Conservation (phyloP, 371 early-diverging fungal species). For the Mucor mucedo region DNA sequence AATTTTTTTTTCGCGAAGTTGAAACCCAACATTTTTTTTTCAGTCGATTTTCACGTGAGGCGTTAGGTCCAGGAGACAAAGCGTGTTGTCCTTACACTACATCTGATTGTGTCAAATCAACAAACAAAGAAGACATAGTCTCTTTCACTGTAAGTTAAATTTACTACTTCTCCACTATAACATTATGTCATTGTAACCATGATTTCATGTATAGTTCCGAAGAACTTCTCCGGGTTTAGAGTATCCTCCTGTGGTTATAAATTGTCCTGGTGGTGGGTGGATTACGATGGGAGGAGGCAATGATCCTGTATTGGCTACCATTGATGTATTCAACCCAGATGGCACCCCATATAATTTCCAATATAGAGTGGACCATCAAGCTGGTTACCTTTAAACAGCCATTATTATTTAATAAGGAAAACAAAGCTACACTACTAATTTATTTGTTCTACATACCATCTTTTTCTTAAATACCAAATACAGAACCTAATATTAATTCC, state of each 20-base stretch:
- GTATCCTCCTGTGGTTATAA: conserved; percentile 9
- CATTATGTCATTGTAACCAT: background rate
- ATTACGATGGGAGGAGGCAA: background rate
- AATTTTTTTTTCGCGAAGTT: background rate
- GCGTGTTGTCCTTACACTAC: conserved; percentile 10
- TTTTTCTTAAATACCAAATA: too few relatives aligned
- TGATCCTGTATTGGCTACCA: background rate
- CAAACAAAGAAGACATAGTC: background rate
- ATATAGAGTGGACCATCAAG: conserved; percentile 1
- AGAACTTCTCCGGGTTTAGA: background rate
- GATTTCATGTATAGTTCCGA: background rate
- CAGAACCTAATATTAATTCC: too few relatives aligned
- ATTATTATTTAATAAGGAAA: too few relatives aligned
- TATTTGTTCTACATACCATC: too few relatives aligned
- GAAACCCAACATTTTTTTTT: too few relatives aligned
- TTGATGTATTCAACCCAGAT: conserved; percentile 3
- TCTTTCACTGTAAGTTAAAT: conserved; percentile 3
- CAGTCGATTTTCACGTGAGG: background rate
- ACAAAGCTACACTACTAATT: too few relatives aligned
- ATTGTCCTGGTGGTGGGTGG: conserved; percentile 10
- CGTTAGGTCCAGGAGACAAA: conserved; percentile 5
- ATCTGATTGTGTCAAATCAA: conserved; percentile 2
- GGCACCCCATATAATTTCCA: conserved; percentile 4
- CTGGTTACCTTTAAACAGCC: background rate
- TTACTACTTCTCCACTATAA: too few relatives aligned